Evolutionary conservation across 176 grass and related monocot genomes (phyloP), one percentile per base, ranked within the genome.

Genomic region (Tuctoria greenei): DNA sequence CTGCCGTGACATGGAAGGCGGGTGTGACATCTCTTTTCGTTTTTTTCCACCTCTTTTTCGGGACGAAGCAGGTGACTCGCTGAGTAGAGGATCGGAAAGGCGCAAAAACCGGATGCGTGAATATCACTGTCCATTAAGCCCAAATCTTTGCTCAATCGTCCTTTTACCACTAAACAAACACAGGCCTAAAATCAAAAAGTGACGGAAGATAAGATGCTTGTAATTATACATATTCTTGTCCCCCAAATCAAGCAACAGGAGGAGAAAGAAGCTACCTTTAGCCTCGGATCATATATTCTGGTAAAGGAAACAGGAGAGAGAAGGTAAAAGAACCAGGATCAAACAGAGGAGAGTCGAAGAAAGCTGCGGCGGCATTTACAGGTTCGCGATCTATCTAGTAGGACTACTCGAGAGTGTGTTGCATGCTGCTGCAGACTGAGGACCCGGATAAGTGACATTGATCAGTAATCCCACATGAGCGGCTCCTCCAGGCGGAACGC

Each of bases 401-500:
- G 14, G 6, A 67, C 16, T 40, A 31, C 56, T 69, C 10, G 6
- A 54, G 20, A 50, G 39, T 54, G 37, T 58, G 11, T 4, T 2
- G 51, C 42, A 31, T 18, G 52, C 18, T 61, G 55, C 0, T 15
- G 36, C 42, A 46, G 61, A 36, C 35, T 37, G 42, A 40, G 25
- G 35, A 46, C 31, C 40, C 16, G 11, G n/a, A 8, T 50, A 38
- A 7, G 28, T 11, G 6, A 24, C 77, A 73, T 41, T 67, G n/a
- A 69, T 87, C 73, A 95, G 73, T 96, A 89, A 43, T 87, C 87
- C 93, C 93, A 96, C 41, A 96, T 64, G 47, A 87, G 83, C 4
- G 93, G 93, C 10, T 96, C 93, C 65, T 96, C 93, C 1, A 96
- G 78, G 52, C 81, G 85, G 70, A 96, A 92, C 64, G 27, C 73